phyloP scores from a whole-genome alignment of 345 rosid species.

The Ailanthus altissimus region DNA sequence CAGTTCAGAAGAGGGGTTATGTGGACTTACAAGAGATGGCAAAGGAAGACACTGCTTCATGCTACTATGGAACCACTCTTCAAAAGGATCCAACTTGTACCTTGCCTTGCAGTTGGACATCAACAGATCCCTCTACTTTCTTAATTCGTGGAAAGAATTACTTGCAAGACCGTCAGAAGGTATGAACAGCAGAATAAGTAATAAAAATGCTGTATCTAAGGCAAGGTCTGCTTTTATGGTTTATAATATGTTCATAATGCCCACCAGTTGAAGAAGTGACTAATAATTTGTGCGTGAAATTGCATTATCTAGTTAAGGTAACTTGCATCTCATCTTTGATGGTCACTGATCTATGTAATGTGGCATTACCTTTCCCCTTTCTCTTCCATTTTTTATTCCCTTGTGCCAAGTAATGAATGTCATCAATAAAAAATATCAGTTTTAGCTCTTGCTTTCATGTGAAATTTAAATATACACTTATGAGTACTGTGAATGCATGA shows the following conservation, averaged over 20 bases:
- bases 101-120: constrained; percentile 76
- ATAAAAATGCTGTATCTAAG: constrained; percentile 1
- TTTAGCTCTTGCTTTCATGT: neutral
- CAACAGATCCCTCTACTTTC: constrained; percentile 77
- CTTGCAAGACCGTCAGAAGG: constrained; percentile 82
- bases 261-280: no score
- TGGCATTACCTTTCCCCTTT: constrained; percentile 4
- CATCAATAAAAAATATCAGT: neutral
- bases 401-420: neutral
- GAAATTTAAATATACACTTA: neutral
- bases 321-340: neutral
- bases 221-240: neutral
- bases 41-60: constrained; percentile 56
- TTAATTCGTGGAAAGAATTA: constrained; percentile 85
- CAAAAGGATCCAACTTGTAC: constrained; percentile 65
- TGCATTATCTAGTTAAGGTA: no score
- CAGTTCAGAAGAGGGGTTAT: constrained; percentile 94
- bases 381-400: neutral
- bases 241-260: no score
- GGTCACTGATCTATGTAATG: neutral
- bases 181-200: constrained; percentile 24
- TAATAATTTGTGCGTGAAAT: no score
- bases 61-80: constrained; percentile 83
- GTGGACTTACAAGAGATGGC: constrained; percentile 73
- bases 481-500: neutral